phyloP scores from a whole-genome alignment of 169 alveolate genomes.

The Plasmodium berghei region DNA sequence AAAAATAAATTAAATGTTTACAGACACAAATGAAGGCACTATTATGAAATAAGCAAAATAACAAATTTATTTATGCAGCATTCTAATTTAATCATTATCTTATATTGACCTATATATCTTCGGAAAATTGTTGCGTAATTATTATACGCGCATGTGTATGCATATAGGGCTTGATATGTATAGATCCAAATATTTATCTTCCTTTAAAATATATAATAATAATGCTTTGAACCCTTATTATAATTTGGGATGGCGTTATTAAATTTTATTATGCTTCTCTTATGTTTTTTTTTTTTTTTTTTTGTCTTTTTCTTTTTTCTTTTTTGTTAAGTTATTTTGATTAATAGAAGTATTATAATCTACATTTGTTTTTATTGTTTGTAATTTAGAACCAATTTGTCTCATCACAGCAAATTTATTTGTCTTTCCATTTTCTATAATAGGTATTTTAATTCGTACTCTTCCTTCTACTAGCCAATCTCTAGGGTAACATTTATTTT shows the following conservation, averaged over 20 bases:
- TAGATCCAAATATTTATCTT: no score
- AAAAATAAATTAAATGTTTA: no score
- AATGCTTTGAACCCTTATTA: background rate
- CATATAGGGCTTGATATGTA: no score
- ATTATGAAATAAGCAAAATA: no score
- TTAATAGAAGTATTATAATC: slow-evolving; percentile 15
- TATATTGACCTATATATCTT: no score
- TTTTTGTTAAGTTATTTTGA: slow-evolving; percentile 9
- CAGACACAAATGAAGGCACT: no score
- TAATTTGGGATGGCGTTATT: no score
- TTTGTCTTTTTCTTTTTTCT: slow-evolving; percentile 24
- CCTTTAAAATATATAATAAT: background rate
- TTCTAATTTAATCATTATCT: no score
- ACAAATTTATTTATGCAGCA: no score
- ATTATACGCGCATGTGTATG: no score
- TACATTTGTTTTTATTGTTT: slow-evolving; percentile 50
- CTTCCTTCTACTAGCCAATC: slow-evolving; percentile 84
- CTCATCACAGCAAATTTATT: slow-evolving; percentile 55
- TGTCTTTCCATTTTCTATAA: slow-evolving; percentile 1
- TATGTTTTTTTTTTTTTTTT: slow-evolving; percentile 11
- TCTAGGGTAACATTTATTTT: slow-evolving; percentile 82
- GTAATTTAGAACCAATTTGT: slow-evolving; percentile 53
- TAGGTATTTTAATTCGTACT: slow-evolving; percentile 78
- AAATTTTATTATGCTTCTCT: background rate
- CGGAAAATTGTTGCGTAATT: no score